Evolutionary conservation across 352 stramenopile species (phyloP), one percentile per base, ranked within the genome.

Genomic region (Phytophthora lateralis): DNA sequence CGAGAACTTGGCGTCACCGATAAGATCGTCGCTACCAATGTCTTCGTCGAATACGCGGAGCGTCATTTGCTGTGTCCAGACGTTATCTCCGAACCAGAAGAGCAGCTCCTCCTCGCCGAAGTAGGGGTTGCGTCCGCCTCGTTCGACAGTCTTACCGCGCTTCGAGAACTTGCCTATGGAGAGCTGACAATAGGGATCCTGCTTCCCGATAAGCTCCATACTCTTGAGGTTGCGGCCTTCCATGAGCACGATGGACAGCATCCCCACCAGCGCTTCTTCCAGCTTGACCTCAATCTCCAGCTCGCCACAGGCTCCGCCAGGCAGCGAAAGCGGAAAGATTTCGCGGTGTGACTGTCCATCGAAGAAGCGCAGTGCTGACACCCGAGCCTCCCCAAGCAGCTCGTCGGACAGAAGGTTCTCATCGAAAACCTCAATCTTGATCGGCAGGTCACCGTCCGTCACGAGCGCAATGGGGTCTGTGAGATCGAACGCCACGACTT

Each of bases 61-160:
- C 20, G 73, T 55, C 64, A 97, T 84, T 47, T 83, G 73, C 42
- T 97, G 60, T 9, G 82, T 82, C 93, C 91, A 98, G 14, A 92
- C 72, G n/a, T 95, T 82, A n/a, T 89, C 77, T 6, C 89, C 89
- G 60, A 98, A 85, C 89, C 90, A 97, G 41, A 98, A 91, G 5
- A 95, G 74, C 14, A 98, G 47, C 43, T 98, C 80, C 62, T 98
- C 93, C 53, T 97, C 90, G 6, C 79, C 75, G 72, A 98, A 98
- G 41, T 96, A 97, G 3, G 93, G 94, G 15, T 97, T 90, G 1
- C 78, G 88, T 4, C 94, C 93, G 1, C 93, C 85, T 59, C 89
- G 90, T 14, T 80, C 60, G 20, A 90, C 45, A 0, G 83, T 93
- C 60, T 89, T 94, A 58, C 83, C 71, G 3, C 82, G 82, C n/a